Evolutionary conservation across 352 stramenopile genomes (phyloP).

Genomic region (Pythium phragmitis): DNA sequence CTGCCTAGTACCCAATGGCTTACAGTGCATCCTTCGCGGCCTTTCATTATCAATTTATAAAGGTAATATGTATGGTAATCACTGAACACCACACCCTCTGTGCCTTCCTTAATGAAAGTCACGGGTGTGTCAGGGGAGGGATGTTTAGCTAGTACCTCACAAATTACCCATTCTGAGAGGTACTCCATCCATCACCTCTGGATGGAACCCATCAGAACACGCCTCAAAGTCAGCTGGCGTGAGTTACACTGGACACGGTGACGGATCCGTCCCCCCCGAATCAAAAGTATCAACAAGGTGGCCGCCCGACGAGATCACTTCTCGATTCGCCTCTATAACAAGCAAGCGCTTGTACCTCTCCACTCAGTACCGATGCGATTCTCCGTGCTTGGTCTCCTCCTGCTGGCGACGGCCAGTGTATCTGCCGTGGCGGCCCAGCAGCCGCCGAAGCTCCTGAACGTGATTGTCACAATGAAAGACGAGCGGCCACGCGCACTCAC

Average conservation of each 20-base stretch:
- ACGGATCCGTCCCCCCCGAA: not conserved
- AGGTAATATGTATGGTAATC: not conserved
- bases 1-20: slow-evolving; percentile 1
- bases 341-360: not conserved
- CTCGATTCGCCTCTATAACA: not conserved
- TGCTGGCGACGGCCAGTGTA: slow-evolving; percentile 4
- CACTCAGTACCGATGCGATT: not conserved
- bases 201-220: not conserved
- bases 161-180: not conserved
- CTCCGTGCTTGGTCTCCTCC: not conserved
- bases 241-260: not conserved
- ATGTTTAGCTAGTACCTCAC: not conserved
- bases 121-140: too few species aligned
- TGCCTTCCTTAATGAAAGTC: too few species aligned
- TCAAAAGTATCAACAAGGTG: not conserved
- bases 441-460: slow-evolving; percentile 15
- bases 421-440: not conserved
- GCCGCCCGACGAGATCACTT: not conserved
- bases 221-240: not conserved
- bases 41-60: slow-evolving; percentile 1
- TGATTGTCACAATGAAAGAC: slow-evolving; percentile 40
- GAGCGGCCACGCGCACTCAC: slow-evolving; percentile 25
- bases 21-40: not conserved
- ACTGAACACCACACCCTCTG: too few species aligned
- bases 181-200: not conserved